phyloP scores from a whole-genome alignment of 2,329 filamentous ascomycete species.

The Elsinoe fawcettii region DNA sequence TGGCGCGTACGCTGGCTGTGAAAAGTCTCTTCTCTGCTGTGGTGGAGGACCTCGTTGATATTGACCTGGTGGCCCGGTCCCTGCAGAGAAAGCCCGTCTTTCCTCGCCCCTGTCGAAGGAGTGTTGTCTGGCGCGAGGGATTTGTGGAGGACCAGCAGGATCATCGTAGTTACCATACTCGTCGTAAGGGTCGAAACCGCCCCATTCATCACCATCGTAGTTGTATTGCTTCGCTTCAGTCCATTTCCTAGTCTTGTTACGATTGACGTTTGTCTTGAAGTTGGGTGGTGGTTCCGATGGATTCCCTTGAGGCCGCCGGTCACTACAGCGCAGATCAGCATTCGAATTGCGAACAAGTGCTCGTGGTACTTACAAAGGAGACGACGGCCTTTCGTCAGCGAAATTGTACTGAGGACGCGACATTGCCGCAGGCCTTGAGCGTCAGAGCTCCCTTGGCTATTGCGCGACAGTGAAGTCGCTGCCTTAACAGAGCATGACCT shows the following conservation, averaged over 20 bases:
- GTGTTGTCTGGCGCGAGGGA: conserved; percentile 35
- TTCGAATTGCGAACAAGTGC: not conserved
- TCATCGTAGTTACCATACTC: conserved; percentile 46
- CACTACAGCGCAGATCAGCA: conserved; percentile 19
- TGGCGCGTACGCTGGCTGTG: conserved; percentile 44
- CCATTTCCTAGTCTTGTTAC: conserved; percentile 91
- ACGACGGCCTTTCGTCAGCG: conserved; percentile 29
- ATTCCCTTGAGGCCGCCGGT: conserved; percentile 24
- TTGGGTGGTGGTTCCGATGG: conserved; percentile 40
- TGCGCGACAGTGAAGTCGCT: conserved; percentile 6
- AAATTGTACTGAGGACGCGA: conserved; percentile 35
- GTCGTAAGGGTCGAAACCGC: conserved; percentile 53
- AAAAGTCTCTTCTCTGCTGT: conserved; percentile 39
- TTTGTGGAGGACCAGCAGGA: conserved; percentile 36
- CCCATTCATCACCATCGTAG: conserved; percentile 95
- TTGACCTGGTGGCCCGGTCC: conserved; percentile 1
- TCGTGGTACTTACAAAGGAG: conserved; percentile 29
- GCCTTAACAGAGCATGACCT: not conserved
- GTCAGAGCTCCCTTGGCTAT: not conserved
- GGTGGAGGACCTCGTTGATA: not conserved
- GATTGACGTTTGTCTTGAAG: conserved; percentile 80
- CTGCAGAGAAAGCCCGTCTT: conserved; percentile 37
- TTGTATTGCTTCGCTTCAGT: conserved; percentile 76
- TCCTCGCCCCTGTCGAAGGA: conserved; percentile 52
- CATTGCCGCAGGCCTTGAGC: conserved; percentile 21